Base-by-base conservation (phyloP, 352 stramenopile genomes). In the Globisporangium iwayamae region DNA sequence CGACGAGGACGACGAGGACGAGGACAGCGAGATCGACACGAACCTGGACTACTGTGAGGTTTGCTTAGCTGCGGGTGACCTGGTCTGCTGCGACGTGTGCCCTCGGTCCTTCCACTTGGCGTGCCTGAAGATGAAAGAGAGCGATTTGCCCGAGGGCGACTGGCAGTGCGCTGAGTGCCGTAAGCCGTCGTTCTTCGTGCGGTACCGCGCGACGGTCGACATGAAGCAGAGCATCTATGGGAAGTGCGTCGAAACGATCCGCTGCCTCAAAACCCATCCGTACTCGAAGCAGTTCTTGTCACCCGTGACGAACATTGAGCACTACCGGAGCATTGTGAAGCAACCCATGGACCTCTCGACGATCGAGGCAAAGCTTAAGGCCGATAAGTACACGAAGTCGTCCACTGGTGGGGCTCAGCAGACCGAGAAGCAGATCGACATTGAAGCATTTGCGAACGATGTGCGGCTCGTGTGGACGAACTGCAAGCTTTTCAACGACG, bases 11-110 rank as follows among this genome's bases (percentile, higher is more conserved):
- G 61, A 68, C 11, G 62, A 65, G 1, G 65, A 71, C 48, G 74
- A 76, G 0, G 77, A 88, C 1, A 87, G 76, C 20, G 84, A 93
- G 63, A 68, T 92, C 4, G 85, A 94, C 58, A 76, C 77, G 16
- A 94, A 94, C 57, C 68, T 94, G 36, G 85, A 94, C 68, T 94
- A 88, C 54, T 94, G 85, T 60, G 83, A 89, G 65, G 77, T 95
- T 3, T 98, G 95, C 63, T 67, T 81, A 14, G 74, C 75, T 9
- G 79, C 79, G 28, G 91, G 90, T n/a, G 86, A 96, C 65, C 62
- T 97, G 1, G 77, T 97, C 6, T 96, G 85, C 66, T 98, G 95
- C 64, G 89, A 94, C 48, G 83, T 89, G 34, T 98, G 95, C 58
- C 93, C 93, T 6, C 79, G 93, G 25, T 93, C 91, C 41, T 98